A percentile compares a stretch with the other conserved stretches of the same genome.
Conservation (phyloP, 805 yeast genomes). For the Jamesozyma rosinii region DNA sequence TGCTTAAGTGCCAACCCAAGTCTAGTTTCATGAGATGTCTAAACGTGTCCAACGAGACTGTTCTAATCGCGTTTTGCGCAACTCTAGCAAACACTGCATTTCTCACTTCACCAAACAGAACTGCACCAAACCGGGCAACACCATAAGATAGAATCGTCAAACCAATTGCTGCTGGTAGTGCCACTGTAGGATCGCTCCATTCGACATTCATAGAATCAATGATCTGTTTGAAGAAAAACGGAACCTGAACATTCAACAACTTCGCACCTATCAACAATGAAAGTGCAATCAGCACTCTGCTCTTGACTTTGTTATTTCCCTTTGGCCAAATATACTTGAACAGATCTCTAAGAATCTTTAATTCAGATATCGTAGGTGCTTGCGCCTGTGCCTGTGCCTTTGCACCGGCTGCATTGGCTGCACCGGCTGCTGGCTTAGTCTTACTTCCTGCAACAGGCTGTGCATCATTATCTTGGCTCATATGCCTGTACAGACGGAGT, state of each 20-base stretch:
- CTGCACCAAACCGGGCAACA: conserved; percentile 88
- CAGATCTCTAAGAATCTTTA: conserved; percentile 51
- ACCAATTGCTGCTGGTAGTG: conserved; percentile 46
- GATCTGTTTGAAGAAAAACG: conserved; percentile 81
- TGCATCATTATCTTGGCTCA: background rate
- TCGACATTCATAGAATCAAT: conserved; percentile 90
- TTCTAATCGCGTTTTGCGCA: conserved; percentile 86
- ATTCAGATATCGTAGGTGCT: conserved; percentile 32
- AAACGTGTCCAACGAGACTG: conserved; percentile 83
- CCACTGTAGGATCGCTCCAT: conserved; percentile 60
- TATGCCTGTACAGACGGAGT: background rate
- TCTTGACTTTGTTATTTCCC: conserved; percentile 52
- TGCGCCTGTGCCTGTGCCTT: background rate
- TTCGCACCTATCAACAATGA: conserved; percentile 70
- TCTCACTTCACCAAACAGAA: conserved; percentile 84
- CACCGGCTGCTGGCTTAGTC: background rate
- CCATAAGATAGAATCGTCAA: conserved; percentile 79
- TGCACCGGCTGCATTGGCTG: background rate
- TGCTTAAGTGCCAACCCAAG: conserved; percentile 75
- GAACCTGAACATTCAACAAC: conserved; percentile 86
- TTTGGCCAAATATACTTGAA: conserved; percentile 76
- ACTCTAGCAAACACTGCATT: conserved; percentile 94
- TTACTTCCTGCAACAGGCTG: background rate
- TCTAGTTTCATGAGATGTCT: conserved; percentile 75
- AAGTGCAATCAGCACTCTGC: conserved; percentile 70